Evolutionary conservation across 1,284 basidiomycete species (phyloP).

Genomic region (Chiua sp.): DNA sequence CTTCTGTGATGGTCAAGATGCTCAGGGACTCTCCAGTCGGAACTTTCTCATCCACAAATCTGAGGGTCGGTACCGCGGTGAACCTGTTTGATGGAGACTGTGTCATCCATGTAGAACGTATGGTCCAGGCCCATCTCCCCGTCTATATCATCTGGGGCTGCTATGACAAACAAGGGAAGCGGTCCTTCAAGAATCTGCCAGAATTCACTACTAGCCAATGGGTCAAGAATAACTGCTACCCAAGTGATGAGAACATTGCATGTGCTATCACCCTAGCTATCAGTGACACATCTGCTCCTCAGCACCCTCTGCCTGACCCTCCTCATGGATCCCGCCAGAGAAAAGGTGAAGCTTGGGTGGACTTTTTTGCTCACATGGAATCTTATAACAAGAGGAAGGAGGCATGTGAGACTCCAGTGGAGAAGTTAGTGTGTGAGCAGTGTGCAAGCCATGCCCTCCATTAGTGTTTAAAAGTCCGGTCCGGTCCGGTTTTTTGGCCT

Average conservation of each 20-base stretch:
- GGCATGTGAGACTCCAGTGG: not conserved
- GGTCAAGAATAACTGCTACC: not conserved
- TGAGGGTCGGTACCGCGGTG: not conserved
- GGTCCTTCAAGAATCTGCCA: not conserved
- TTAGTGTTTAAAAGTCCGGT: no score
- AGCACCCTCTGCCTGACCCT: not conserved
- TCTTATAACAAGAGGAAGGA: not conserved
- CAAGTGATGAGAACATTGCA: not conserved
- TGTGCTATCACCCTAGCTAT: not conserved
- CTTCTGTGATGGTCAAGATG: not conserved
- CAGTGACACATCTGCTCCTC: not conserved
- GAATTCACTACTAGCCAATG: not conserved
- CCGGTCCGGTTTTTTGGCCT: no score
- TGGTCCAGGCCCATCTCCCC: not conserved
- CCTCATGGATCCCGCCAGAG: not conserved
- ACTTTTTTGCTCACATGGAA: not conserved
- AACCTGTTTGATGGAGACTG: not conserved
- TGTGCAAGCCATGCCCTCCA: not conserved
- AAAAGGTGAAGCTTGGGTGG: not conserved
- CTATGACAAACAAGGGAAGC: not conserved
- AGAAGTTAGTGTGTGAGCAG: not conserved
- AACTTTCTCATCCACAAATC: not conserved
- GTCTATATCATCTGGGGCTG: not conserved
- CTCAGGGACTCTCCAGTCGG: not conserved
- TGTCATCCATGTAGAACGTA: not conserved